Evolutionary conservation across 345 rosid genomes (phyloP).

Genomic region (Citrus cavaleriei): DNA sequence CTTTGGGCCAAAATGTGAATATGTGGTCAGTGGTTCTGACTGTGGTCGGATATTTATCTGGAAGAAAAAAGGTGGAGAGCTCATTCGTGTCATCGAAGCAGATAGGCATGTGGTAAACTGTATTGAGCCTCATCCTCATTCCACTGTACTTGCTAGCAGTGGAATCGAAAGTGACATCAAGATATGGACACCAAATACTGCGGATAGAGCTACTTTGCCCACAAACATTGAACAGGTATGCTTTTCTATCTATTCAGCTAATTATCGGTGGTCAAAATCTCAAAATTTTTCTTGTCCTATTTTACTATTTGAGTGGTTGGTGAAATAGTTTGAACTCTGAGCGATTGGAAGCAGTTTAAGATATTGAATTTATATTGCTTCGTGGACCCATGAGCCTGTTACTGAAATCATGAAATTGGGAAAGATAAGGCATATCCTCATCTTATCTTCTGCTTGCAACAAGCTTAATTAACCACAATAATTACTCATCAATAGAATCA

Average conservation of each 20-base stretch:
- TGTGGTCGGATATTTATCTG: slow-evolving; percentile 94
- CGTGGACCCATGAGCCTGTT: not conserved
- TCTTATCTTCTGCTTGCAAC: not conserved
- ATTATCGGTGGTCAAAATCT: not conserved
- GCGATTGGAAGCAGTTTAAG: not conserved
- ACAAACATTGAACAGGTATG: slow-evolving; percentile 66
- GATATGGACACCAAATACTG: slow-evolving; percentile 76
- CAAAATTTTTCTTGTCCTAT: not conserved
- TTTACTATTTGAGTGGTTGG: not conserved
- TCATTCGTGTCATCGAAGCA: slow-evolving; percentile 73
- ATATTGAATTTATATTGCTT: not conserved
- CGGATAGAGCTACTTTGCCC: slow-evolving; percentile 66
- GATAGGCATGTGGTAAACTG: slow-evolving; percentile 86
- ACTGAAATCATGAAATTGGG: not conserved
- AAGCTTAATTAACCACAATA: not conserved
- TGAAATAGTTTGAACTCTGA: not conserved
- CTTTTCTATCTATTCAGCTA: not conserved
- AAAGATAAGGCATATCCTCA: not conserved
- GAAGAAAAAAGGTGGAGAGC: slow-evolving; percentile 79
- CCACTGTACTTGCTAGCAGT: slow-evolving; percentile 70
- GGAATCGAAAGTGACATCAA: slow-evolving; percentile 85
- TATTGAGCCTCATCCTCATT: slow-evolving; percentile 74
- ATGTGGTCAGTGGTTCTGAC: slow-evolving; percentile 94
- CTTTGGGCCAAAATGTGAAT: slow-evolving; percentile 82
- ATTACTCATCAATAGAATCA: not conserved